A percentile compares a stretch with the other conserved stretches of the same genome.
Conservation (phyloP, 192 early-diverging fungal species). For the Coemansia sp. region DNA sequence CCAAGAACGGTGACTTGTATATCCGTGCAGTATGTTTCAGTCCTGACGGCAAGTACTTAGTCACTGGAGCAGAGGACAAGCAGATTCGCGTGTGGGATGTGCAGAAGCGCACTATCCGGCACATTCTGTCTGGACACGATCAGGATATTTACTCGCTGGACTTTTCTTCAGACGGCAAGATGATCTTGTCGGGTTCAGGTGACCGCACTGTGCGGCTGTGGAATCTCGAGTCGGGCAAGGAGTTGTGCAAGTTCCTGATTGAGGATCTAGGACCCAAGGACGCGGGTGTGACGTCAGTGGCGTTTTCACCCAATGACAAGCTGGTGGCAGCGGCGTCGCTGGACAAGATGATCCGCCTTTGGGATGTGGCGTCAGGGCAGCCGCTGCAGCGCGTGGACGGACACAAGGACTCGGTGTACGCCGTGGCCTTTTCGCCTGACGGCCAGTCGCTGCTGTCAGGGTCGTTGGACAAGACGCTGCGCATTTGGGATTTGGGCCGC, state of each 20-base stretch:
- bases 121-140: constrained; percentile 80
- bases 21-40: constrained; percentile 96
- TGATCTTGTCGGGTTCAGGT: constrained; percentile 85
- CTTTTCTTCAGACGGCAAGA: constrained; percentile 85
- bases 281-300: constrained; percentile 92
- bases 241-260: constrained; percentile 70
- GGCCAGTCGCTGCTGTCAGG: constrained; percentile 89
- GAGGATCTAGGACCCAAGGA: constrained; percentile 82
- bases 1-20: constrained; percentile 84
- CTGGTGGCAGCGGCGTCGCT: constrained; percentile 86
- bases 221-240: constrained; percentile 77
- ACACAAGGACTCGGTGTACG: constrained; percentile 94
- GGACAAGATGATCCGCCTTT: constrained; percentile 90
- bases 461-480: constrained; percentile 86
- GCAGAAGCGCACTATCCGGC: constrained; percentile 59
- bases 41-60: constrained; percentile 84
- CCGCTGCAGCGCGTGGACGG: constrained; percentile 88
- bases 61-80: constrained; percentile 95
- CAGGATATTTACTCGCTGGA: constrained; percentile 97
- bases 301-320: constrained; percentile 84
- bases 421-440: constrained; percentile 92
- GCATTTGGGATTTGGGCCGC: constrained; percentile 83
- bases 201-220: constrained; percentile 85
- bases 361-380: constrained; percentile 71
- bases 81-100: constrained; percentile 86